These are phyloP conservation scores for Cicer chorassanicum DNA, from an alignment of 306 rosid species.

Conservation along the genomic window DNA sequence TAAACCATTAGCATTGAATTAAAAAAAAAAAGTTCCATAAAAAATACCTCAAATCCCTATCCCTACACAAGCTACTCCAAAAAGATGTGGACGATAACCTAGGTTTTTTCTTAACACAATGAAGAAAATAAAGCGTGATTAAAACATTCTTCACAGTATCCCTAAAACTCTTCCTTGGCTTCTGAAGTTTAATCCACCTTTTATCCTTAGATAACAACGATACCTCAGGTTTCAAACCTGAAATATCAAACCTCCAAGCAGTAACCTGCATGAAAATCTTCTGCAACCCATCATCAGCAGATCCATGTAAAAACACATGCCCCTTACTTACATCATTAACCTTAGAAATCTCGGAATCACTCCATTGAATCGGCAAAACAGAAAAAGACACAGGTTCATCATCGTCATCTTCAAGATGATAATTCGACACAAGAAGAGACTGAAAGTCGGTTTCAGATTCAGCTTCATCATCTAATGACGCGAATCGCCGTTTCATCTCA, in stretches of 20 bases:
- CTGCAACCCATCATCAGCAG: conserved; percentile 58
- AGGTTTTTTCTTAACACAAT: conserved; percentile 52
- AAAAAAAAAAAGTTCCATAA: background rate
- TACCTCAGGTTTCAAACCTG: conserved; percentile 60
- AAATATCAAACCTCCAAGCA: conserved; percentile 79
- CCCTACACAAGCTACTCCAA: conserved; percentile 67
- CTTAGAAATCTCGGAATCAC: conserved; percentile 40
- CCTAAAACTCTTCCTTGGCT: conserved; percentile 72
- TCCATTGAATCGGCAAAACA: conserved; percentile 74
- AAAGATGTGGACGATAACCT: conserved; percentile 52
- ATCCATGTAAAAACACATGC: conserved; percentile 58
- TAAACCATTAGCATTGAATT: background rate
- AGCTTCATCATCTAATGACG: conserved; percentile 63
- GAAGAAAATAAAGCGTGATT: conserved; percentile 68
- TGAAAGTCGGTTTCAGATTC: conserved; percentile 51
- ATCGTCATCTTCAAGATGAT: conserved; percentile 63
- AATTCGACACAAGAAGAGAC: conserved; percentile 56
- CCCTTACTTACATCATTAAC: background rate
- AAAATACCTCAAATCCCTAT: conserved; percentile 61
- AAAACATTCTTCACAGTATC: conserved; percentile 58
- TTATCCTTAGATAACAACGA: conserved; percentile 64
- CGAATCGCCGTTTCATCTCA: conserved; percentile 31
- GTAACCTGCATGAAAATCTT: conserved; percentile 58
- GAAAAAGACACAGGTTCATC: conserved; percentile 62
- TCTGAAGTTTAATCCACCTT: conserved; percentile 68